Conservation (phyloP, 2,329 filamentous ascomycete genomes). For the Colletotrichum truncatum region DNA sequence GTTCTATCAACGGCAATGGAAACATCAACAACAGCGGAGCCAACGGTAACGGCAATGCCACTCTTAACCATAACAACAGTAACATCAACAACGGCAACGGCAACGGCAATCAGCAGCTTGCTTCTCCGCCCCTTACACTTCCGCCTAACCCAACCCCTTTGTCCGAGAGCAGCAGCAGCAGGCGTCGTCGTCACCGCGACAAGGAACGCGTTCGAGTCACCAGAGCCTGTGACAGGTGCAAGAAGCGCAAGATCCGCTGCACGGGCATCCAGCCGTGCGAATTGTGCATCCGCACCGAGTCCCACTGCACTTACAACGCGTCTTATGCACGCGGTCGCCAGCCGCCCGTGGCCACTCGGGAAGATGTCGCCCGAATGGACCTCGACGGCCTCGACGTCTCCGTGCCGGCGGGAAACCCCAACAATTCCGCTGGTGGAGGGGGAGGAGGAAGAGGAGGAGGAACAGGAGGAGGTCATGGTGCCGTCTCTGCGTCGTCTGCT, state of each 20-base stretch:
- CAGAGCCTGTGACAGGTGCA: conserved; percentile 57
- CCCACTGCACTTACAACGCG: conserved; percentile 57
- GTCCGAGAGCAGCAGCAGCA: conserved; percentile 30
- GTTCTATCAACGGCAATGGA: conserved; percentile 1
- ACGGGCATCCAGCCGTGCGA: conserved; percentile 43
- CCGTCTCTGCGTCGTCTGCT: background rate
- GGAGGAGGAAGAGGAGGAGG: too few species aligned
- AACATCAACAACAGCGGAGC: background rate
- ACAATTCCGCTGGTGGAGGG: background rate
- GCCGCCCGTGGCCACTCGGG: conserved; percentile 44
- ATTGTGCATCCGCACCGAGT: conserved; percentile 41
- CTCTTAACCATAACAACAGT: background rate
- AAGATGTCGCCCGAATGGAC: conserved; percentile 21
- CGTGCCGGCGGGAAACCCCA: background rate
- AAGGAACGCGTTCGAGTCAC: conserved; percentile 51
- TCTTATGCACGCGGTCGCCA: conserved; percentile 56
- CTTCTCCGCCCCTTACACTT: conserved; percentile 17
- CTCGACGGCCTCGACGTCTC: conserved; percentile 15
- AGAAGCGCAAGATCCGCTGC: conserved; percentile 52
- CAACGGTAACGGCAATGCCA: background rate
- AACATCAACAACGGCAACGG: background rate
- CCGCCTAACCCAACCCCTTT: background rate
- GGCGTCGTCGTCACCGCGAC: conserved; percentile 28
- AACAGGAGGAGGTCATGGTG: too few species aligned
- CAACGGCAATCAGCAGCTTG: background rate